Conservation (phyloP, 768 basidiomycete species). For the Cubamyces sp. region DNA sequence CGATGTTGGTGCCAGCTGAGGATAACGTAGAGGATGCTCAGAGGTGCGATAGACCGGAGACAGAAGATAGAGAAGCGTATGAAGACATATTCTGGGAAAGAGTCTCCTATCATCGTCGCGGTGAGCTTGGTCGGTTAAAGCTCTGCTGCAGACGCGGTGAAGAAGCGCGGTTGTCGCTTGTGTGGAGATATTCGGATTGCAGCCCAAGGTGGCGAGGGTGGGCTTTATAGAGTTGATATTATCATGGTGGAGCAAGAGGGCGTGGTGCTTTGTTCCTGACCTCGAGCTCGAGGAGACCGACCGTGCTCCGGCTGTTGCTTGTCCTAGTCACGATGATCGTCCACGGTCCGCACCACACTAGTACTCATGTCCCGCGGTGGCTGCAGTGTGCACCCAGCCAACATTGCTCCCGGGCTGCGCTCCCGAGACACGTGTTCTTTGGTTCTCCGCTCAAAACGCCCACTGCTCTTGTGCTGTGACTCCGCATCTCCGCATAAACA, state of each 20-base stretch:
- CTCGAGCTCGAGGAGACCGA: background rate
- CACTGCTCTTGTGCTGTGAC: background rate
- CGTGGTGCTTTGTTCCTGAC: constrained; percentile 8
- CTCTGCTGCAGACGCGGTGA: too few species aligned
- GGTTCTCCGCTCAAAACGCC: background rate
- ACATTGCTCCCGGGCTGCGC: background rate
- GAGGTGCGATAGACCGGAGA: constrained; percentile 54
- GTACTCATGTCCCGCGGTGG: background rate
- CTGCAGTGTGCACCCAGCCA: background rate
- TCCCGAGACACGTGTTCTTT: background rate
- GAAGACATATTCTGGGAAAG: constrained; percentile 53
- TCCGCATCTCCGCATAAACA: constrained; percentile 4
- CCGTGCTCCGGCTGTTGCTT: too few species aligned
- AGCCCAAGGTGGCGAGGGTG: background rate
- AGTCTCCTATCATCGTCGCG: constrained; percentile 36
- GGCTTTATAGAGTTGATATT: constrained; percentile 1
- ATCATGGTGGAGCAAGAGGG: constrained; percentile 8
- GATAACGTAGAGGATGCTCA: constrained; percentile 45
- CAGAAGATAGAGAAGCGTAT: constrained; percentile 50
- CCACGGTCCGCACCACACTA: background rate
- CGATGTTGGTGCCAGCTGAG: constrained; percentile 32
- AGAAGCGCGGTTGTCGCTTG: too few species aligned
- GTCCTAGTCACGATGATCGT: background rate
- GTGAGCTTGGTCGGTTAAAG: background rate
- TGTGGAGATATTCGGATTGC: background rate